phyloP scores from a whole-genome alignment of 2,329 filamentous ascomycete genomes.

The Diaporthe caulivora region DNA sequence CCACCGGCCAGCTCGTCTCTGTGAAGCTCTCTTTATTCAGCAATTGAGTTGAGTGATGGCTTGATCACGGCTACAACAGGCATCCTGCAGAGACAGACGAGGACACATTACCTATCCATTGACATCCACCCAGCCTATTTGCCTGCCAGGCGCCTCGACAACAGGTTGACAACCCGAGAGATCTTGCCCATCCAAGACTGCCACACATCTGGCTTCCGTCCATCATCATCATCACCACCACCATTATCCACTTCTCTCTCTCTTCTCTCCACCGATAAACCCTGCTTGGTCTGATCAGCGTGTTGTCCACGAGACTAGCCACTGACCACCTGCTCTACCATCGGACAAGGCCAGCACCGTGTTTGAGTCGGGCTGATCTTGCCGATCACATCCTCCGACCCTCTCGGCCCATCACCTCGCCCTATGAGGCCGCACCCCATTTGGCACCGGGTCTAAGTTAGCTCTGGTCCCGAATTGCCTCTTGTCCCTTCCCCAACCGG shows the following conservation, averaged over 20 bases:
- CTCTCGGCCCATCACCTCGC: not conserved
- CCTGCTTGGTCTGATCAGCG: constrained; percentile 20
- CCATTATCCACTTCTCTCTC: not conserved
- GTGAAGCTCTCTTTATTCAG: not conserved
- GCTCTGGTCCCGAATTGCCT: constrained; percentile 20
- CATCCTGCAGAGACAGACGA: not conserved
- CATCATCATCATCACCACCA: not conserved
- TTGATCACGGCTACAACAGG: not conserved
- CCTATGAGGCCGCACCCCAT: not conserved
- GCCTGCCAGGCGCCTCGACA: not conserved
- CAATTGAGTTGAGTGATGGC: constrained; percentile 8
- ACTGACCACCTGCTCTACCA: not conserved
- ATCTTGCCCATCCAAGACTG: not conserved
- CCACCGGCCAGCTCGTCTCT: not conserved
- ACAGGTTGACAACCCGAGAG: not conserved
- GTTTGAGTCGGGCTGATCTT: constrained; percentile 29
- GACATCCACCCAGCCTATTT: not conserved
- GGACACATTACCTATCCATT: too few relatives aligned
- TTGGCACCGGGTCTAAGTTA: constrained; percentile 4
- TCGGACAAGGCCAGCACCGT: constrained; percentile 25
- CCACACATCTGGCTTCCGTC: not conserved
- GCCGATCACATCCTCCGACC: constrained; percentile 10
- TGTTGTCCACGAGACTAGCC: constrained; percentile 7
- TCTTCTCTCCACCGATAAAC: not conserved
- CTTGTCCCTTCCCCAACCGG: not conserved